Conservation (phyloP, 2,329 filamentous ascomycete genomes). For the Aspergillus spinulosporus region DNA sequence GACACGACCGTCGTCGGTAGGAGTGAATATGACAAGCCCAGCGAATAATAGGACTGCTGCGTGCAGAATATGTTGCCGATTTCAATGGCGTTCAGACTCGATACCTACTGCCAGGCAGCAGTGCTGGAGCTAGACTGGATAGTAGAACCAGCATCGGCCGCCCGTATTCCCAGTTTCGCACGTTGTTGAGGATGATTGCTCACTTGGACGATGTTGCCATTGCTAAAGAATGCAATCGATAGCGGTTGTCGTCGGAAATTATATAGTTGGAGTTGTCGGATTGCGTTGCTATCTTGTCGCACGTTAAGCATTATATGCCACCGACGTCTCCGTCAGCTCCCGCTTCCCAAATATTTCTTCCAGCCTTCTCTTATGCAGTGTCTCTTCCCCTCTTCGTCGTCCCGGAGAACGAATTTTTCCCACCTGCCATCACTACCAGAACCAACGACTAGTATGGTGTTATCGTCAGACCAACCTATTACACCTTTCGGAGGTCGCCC, state of each 20-base stretch:
- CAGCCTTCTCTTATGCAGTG: slow-evolving; percentile 72
- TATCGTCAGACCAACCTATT: slow-evolving; percentile 78
- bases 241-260: not conserved
- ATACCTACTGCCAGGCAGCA: not conserved
- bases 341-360: slow-evolving; percentile 69
- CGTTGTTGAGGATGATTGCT: not conserved
- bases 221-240: not conserved
- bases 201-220: not conserved
- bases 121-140: too few species aligned
- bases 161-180: too few species aligned
- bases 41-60: not conserved
- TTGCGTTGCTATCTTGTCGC: too few species aligned
- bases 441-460: slow-evolving; percentile 72
- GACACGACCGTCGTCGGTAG: slow-evolving; percentile 35
- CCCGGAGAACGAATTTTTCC: slow-evolving; percentile 79
- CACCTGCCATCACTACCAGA: slow-evolving; percentile 78
- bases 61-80: too few species aligned
- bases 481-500: slow-evolving; percentile 74
- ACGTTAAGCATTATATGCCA: too few species aligned
- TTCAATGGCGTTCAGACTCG: too few species aligned
- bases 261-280: too few species aligned
- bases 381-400: slow-evolving; percentile 67
- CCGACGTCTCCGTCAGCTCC: slow-evolving; percentile 22
- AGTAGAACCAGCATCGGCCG: too few species aligned
- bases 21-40: not conserved